These are phyloP conservation scores for Pythium sp. DNA, from an alignment of 352 stramenopile genomes.

Conservation along the genomic window DNA sequence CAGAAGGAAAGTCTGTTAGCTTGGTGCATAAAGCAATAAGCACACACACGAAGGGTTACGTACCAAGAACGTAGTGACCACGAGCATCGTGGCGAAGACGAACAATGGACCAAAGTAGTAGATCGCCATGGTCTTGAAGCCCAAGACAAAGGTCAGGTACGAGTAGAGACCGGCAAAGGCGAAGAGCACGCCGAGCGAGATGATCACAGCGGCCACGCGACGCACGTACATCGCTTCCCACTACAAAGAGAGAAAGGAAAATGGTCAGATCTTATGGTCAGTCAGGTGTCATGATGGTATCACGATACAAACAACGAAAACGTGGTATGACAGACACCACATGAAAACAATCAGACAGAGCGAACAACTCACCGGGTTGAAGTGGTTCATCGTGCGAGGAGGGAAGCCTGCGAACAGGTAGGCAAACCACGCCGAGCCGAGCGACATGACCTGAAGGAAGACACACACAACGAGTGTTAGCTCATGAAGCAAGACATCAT, in stretches of 20 bases:
- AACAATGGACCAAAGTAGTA: conserved; percentile 81
- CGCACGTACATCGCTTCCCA: conserved; percentile 69
- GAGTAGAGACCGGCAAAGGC: conserved; percentile 33
- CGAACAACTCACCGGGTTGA: conserved; percentile 52
- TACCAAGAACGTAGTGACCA: conserved; percentile 81
- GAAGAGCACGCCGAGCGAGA: conserved; percentile 52
- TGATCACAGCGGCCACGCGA: conserved; percentile 54
- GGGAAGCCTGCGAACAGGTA: conserved; percentile 76
- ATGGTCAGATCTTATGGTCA: background rate
- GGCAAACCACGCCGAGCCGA: conserved; percentile 67
- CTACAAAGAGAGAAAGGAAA: conserved; percentile 18
- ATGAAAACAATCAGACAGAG: background rate
- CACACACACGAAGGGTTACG: conserved; percentile 3
- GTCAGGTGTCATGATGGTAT: background rate
- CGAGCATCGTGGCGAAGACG: conserved; percentile 74
- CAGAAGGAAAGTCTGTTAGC: background rate
- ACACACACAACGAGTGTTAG: background rate
- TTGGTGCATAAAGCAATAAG: background rate
- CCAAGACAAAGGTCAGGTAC: conserved; percentile 44
- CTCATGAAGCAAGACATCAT: background rate
- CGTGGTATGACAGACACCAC: background rate
- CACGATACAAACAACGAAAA: background rate
- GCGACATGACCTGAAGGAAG: conserved; percentile 18
- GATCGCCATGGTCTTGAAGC: conserved; percentile 57
- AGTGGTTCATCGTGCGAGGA: conserved; percentile 75